These are phyloP conservation scores for Chrysochromulina tobinii DNA, from an alignment of 78 protist species.

Conservation along the genomic window DNA sequence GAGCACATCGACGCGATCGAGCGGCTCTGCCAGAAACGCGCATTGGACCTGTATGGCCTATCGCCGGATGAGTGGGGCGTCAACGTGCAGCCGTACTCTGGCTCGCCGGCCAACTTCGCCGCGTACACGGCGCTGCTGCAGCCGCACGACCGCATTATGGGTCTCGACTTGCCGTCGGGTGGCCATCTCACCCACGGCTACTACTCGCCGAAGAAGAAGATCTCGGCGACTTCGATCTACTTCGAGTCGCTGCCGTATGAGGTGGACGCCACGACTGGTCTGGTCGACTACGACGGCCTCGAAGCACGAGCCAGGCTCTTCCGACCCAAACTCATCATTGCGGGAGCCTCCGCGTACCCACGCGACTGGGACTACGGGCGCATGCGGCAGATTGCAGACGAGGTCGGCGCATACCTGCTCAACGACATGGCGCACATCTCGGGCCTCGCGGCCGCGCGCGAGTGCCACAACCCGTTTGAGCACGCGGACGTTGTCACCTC, in stretches of 20 bases:
- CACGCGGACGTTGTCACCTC: slow-evolving; percentile 97
- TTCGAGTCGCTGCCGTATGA: slow-evolving; percentile 86
- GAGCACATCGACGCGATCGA: slow-evolving; percentile 66
- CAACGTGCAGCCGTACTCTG: slow-evolving; percentile 85
- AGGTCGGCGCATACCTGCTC: slow-evolving; percentile 68
- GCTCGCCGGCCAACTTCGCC: slow-evolving; percentile 86
- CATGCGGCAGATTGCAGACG: slow-evolving; percentile 45
- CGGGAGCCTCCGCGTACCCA: slow-evolving; percentile 89
- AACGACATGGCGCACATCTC: slow-evolving; percentile 89
- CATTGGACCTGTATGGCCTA: slow-evolving; percentile 70
- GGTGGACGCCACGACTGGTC: slow-evolving; percentile 61
- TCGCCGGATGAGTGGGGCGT: slow-evolving; percentile 84
- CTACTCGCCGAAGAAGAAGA: slow-evolving; percentile 44
- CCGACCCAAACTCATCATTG: slow-evolving; percentile 82
- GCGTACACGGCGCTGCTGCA: slow-evolving; percentile 74
- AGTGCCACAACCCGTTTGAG: slow-evolving; percentile 79
- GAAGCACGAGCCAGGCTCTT: slow-evolving; percentile 65
- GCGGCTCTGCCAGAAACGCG: slow-evolving; percentile 83
- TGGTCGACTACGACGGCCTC: slow-evolving; percentile 77
- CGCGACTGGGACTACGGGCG: slow-evolving; percentile 71
- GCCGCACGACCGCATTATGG: slow-evolving; percentile 85
- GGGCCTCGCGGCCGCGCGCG: slow-evolving; percentile 95
- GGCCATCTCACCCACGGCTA: slow-evolving; percentile 81
- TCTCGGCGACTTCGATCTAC: slow-evolving; percentile 73
- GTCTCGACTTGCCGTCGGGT: slow-evolving; percentile 91